Conservation (phyloP, 108 stramenopile genomes). For the Fragilariopsis cylindrus region DNA sequence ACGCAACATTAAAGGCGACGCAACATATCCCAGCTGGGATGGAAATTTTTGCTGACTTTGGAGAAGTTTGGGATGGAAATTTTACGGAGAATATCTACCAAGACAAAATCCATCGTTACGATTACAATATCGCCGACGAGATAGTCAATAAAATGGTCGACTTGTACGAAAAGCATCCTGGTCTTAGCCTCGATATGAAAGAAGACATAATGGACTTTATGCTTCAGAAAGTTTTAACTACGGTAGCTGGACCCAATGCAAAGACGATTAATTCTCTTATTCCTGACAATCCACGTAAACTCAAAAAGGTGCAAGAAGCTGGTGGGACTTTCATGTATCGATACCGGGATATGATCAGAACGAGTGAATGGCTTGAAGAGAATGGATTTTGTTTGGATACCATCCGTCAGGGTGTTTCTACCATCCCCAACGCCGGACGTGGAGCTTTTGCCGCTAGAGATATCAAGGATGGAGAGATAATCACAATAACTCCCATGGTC, state of each 20-base stretch:
- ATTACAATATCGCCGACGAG: constrained; percentile 58
- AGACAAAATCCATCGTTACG: constrained; percentile 49
- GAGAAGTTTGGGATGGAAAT: constrained; percentile 41
- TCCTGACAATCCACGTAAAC: constrained; percentile 57
- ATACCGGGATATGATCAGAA: constrained; percentile 67
- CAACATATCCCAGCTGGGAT: constrained; percentile 65
- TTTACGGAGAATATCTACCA: constrained; percentile 38
- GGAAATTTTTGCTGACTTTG: constrained; percentile 60
- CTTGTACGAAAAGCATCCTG: constrained; percentile 49
- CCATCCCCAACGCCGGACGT: constrained; percentile 70
- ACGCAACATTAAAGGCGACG: constrained; percentile 59
- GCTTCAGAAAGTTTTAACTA: constrained; percentile 58
- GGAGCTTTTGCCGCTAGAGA: constrained; percentile 73
- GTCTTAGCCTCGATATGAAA: constrained; percentile 34
- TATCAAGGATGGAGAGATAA: constrained; percentile 54
- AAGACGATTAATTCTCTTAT: constrained; percentile 62
- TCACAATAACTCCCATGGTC: constrained; percentile 64
- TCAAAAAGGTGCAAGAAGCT: constrained; percentile 50
- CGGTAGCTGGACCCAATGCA: constrained; percentile 58
- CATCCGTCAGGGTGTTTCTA: constrained; percentile 49
- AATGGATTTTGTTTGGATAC: constrained; percentile 73
- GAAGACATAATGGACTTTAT: constrained; percentile 74
- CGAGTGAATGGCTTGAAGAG: constrained; percentile 60
- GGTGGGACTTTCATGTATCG: constrained; percentile 77
- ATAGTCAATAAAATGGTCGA: constrained; percentile 51